Base-by-base conservation (phyloP, 1,284 basidiomycete species). In the Tilletia setariae region DNA sequence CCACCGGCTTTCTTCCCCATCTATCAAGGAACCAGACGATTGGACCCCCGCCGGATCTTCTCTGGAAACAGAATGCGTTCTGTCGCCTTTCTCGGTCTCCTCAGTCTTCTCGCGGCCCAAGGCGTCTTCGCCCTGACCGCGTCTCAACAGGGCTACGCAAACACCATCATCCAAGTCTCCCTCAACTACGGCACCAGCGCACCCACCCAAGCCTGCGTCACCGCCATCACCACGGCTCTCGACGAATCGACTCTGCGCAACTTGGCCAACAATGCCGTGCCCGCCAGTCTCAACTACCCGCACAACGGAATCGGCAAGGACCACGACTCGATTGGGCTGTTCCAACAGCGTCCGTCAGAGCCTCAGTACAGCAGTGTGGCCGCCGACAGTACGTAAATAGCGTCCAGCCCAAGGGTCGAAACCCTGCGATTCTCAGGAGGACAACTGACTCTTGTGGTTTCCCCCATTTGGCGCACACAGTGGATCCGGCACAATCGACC, bases 331-430 rank as follows among this genome's bases (percentile, higher is more conserved):
- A 40, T 63, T 25, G 61, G 61, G 11, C 61, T 63, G 23, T 63
- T 63, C 61, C 30, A 63, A 40, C 61, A 63, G 23, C 30, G 35
- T n/a, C n/a, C 16, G 61, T 42, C 30, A 21, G 9, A 1, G 19
- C 21, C 42, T n/a, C n/a, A n/a, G n/a, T 63, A 42, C 61, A 63
- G 23, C 19, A 42, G 43, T 25, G n/a, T 63, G 7, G 61, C 61
- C 16, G 61, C 53, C 53, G 53, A 59, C 23, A 59, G 47, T 49
- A 23, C n/a, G 47, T 49, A 9, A 44, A n/a, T n/a, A n/a, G n/a
- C n/a, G n/a, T n/a, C n/a, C n/a, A n/a, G n/a, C n/a, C n/a, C n/a
- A n/a, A n/a, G n/a, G n/a, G n/a, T n/a, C n/a, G n/a, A n/a, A n/a
- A n/a, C n/a, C n/a, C n/a, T n/a, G n/a, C n/a, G n/a, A n/a, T n/a